phyloP scores from a whole-genome alignment of 345 rosid species.

The Leavenworthia alabamica region DNA sequence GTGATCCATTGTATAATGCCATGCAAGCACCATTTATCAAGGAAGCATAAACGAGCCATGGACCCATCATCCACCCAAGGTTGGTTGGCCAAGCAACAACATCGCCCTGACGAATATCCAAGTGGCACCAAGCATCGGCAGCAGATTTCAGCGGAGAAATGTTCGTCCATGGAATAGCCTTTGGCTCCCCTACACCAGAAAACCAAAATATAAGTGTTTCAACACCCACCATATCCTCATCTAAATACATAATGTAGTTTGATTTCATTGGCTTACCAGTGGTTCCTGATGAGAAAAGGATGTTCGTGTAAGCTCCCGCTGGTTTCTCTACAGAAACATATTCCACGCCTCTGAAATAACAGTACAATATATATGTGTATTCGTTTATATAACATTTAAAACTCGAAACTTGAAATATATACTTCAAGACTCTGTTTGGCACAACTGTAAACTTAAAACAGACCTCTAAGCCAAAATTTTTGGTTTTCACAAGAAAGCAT shows the following conservation, averaged over 20 bases:
- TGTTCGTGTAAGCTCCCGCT: conserved; percentile 70
- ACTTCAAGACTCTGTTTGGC: background rate
- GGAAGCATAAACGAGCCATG: conserved; percentile 95
- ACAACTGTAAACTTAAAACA: background rate
- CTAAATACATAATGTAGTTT: background rate
- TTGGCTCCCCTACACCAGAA: conserved; percentile 77
- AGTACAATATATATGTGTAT: background rate
- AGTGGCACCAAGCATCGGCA: conserved; percentile 99
- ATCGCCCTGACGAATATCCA: conserved; percentile 72
- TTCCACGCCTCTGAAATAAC: conserved; percentile 51
- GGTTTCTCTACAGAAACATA: conserved; percentile 71
- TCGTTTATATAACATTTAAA: background rate
- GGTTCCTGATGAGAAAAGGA: conserved; percentile 97
- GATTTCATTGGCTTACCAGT: conserved; percentile 53
- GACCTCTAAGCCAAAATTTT: background rate
- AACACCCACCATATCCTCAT: background rate
- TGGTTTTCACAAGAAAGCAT: no score
- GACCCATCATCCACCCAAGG: conserved; percentile 99
- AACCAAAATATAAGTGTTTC: conserved; percentile 8
- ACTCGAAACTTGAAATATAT: no score
- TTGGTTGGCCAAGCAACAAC: conserved; percentile 96
- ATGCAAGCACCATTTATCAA: conserved; percentile 83
- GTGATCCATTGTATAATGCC: conserved; percentile 90
- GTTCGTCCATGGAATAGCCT: conserved; percentile 93
- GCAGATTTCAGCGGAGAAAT: conserved; percentile 76